Evolutionary conservation across 768 basidiomycete genomes (phyloP).

Genomic region (Grammothele lineata): DNA sequence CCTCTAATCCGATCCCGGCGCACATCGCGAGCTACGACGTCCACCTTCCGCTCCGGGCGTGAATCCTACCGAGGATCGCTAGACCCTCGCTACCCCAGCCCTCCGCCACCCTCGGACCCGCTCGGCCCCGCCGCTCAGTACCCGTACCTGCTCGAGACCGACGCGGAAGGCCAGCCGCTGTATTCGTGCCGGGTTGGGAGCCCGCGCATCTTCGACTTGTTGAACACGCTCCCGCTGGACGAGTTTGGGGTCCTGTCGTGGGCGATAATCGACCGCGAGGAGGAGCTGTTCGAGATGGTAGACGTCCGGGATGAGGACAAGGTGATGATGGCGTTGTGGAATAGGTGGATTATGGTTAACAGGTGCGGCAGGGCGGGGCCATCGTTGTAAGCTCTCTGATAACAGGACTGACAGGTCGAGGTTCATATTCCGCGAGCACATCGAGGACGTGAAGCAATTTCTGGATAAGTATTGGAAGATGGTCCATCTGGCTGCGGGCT

Average conservation of each 20-base stretch:
- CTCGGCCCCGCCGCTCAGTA: conserved; percentile 21
- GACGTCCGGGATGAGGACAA: conserved; percentile 74
- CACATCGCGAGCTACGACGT: too few relatives aligned
- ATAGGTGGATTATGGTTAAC: conserved; percentile 65
- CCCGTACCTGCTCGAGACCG: conserved; percentile 15
- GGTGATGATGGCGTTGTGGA: conserved; percentile 76
- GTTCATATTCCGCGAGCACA: conserved; percentile 52
- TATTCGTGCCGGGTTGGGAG: conserved; percentile 69
- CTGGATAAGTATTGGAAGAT: conserved; percentile 58
- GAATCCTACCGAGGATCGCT: conserved; percentile 12
- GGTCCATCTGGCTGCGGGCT: conserved; percentile 68
- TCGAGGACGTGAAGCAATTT: conserved; percentile 49
- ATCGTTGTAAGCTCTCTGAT: neutral
- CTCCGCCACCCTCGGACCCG: conserved; percentile 17
- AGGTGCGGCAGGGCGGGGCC: conserved; percentile 32
- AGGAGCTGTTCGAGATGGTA: conserved; percentile 70
- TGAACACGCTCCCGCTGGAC: conserved; percentile 55
- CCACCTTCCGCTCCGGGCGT: too few relatives aligned
- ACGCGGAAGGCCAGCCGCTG: conserved; percentile 2
- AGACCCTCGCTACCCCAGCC: conserved; percentile 15
- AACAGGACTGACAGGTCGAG: conserved; percentile 32
- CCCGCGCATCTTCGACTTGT: conserved; percentile 58
- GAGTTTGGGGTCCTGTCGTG: conserved; percentile 64
- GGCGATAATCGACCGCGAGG: conserved; percentile 68
- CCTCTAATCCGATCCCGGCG: too few relatives aligned